phyloP scores from a whole-genome alignment of 495 filamentous ascomycete genomes.

The Elasticomyces elasticus region DNA sequence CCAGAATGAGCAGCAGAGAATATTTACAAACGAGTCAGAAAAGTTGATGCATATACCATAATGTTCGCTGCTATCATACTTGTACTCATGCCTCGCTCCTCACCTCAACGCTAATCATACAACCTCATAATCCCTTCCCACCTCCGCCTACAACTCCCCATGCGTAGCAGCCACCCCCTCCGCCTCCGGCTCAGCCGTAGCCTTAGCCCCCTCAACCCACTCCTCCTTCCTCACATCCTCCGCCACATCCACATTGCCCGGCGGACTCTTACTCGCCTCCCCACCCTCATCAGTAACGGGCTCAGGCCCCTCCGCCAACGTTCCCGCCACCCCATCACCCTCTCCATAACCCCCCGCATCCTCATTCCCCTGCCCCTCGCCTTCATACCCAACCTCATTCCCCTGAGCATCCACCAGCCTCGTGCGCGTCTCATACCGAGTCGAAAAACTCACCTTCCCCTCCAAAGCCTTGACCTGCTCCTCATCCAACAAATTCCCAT shows the following conservation, averaged over 20 bases:
- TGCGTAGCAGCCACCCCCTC: too few relatives aligned
- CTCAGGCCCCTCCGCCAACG: constrained; percentile 13
- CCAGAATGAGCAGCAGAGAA: too few relatives aligned
- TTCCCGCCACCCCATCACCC: constrained; percentile 7
- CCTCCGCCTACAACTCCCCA: too few relatives aligned
- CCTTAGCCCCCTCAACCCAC: constrained; percentile 41
- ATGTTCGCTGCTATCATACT: too few relatives aligned
- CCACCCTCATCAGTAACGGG: constrained; percentile 13
- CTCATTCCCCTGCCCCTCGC: constrained; percentile 13
- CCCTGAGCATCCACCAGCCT: constrained; percentile 68
- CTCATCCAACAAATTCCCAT: constrained; percentile 78
- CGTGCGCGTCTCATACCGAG: constrained; percentile 83
- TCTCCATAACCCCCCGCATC: constrained; percentile 10
- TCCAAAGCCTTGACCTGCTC: constrained; percentile 73
- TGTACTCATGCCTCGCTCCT: too few relatives aligned
- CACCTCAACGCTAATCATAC: too few relatives aligned
- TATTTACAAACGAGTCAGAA: too few relatives aligned
- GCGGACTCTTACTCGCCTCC: constrained; percentile 31
- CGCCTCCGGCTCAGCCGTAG: constrained; percentile 60
- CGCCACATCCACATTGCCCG: constrained; percentile 32
- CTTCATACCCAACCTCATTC: constrained; percentile 48
- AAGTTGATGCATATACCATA: too few relatives aligned
- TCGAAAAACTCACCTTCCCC: constrained; percentile 90
- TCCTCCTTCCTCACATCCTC: constrained; percentile 54
- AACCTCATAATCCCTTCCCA: too few relatives aligned